Conservation (phyloP, 1,284 basidiomycete genomes). For the Puccinia novopanici region DNA sequence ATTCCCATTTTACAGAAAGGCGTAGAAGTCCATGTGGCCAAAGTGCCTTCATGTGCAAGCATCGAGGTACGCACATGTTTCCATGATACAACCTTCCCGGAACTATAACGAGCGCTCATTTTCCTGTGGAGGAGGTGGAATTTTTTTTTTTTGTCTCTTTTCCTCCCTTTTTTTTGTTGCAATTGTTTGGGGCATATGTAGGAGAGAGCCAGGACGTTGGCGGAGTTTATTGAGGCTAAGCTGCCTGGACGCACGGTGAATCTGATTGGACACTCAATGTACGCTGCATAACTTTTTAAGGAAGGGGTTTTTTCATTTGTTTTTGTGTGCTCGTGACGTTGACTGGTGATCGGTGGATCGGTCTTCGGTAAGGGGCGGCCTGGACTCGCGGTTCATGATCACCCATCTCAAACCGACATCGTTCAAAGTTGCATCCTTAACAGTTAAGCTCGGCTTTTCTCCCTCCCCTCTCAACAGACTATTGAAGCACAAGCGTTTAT, state of each 20-base stretch:
- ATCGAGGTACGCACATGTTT: slow-evolving; percentile 66
- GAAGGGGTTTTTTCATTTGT: not conserved
- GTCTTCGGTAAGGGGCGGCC: slow-evolving; percentile 67
- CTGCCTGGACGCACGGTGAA: slow-evolving; percentile 82
- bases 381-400: slow-evolving; percentile 83
- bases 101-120: not conserved
- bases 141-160: not conserved
- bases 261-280: slow-evolving; percentile 92
- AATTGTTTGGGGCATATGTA: slow-evolving; percentile 6
- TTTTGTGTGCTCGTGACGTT: not conserved
- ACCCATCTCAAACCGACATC: slow-evolving; percentile 60
- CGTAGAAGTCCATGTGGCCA: slow-evolving; percentile 83
- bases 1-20: slow-evolving; percentile 61
- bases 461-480: not conserved
- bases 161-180: too few species aligned
- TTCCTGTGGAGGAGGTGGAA: not conserved
- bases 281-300: too few species aligned
- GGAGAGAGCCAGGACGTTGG: slow-evolving; percentile 83
- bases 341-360: slow-evolving; percentile 7
- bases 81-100: not conserved
- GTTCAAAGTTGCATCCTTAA: slow-evolving; percentile 73
- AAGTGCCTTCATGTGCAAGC: slow-evolving; percentile 72
- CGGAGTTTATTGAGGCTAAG: slow-evolving; percentile 72
- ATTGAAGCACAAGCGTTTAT: not conserved
- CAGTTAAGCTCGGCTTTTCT: slow-evolving; percentile 57